Evolutionary conservation across 192 early-diverging fungal genomes (phyloP).

Genomic region (Coemansia sp.): DNA sequence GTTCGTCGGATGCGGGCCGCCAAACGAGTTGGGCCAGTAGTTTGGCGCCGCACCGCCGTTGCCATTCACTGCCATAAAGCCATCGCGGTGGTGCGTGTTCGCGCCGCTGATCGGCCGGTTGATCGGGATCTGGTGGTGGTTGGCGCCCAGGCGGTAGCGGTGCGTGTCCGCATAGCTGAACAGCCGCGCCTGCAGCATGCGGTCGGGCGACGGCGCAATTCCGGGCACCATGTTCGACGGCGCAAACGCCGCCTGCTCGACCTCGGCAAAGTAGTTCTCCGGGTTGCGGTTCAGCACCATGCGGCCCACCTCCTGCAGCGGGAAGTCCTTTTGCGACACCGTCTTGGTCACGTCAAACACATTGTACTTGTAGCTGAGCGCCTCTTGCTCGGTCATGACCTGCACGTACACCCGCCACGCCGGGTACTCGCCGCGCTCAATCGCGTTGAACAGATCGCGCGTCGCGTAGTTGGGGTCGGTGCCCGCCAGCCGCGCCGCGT

Average conservation of each 20-base stretch:
- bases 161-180: conserved; percentile 50
- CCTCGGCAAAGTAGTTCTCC: conserved; percentile 84
- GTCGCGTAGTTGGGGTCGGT: conserved; percentile 73
- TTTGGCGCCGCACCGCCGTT: conserved; percentile 63
- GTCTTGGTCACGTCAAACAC: conserved; percentile 84
- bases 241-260: conserved; percentile 80
- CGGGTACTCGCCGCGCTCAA: conserved; percentile 67
- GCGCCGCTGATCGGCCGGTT: conserved; percentile 65
- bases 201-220: conserved; percentile 75
- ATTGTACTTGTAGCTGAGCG: conserved; percentile 71
- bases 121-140: conserved; percentile 81
- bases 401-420: conserved; percentile 75
- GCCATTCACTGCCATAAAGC: conserved; percentile 63
- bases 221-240: conserved; percentile 79
- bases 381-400: conserved; percentile 71
- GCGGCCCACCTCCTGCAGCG: conserved; percentile 73
- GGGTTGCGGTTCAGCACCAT: conserved; percentile 80
- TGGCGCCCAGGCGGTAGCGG: conserved; percentile 77
- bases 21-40: conserved; percentile 71
- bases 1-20: conserved; percentile 62
- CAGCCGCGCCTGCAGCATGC: conserved; percentile 82
- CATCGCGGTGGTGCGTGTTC: conserved; percentile 79
- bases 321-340: conserved; percentile 75
- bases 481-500: conserved; percentile 61
- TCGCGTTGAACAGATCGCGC: conserved; percentile 74